phyloP scores from a whole-genome alignment of 2,329 filamentous ascomycete genomes.

The Lecanicillium sp. region DNA sequence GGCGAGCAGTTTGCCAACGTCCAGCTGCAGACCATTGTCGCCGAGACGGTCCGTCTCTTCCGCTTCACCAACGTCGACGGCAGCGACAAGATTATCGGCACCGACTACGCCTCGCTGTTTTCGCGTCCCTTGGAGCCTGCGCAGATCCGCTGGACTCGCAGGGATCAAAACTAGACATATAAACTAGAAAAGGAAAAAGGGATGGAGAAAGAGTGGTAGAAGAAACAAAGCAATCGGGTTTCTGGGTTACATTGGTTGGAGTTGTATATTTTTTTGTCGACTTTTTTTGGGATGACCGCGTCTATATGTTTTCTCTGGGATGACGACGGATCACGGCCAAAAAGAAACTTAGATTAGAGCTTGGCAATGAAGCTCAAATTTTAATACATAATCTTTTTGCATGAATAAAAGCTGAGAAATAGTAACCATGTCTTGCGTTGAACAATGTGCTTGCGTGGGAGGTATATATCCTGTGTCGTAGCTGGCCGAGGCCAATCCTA shows the following conservation, averaged over 20 bases:
- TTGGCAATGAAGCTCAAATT: neutral
- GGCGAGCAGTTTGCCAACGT: conserved; percentile 95
- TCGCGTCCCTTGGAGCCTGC: conserved; percentile 67
- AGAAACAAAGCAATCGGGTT: neutral
- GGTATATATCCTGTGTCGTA: too few relatives aligned
- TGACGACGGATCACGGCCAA: neutral
- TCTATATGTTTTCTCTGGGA: neutral
- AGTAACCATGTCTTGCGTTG: neutral
- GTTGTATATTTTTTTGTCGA: neutral
- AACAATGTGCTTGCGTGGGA: neutral
- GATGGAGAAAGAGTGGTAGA: neutral
- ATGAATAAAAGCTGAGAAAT: neutral
- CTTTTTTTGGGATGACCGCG: neutral
- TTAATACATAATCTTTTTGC: neutral
- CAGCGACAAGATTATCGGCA: conserved; percentile 60
- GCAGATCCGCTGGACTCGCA: conserved; percentile 68
- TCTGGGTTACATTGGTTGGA: too few relatives aligned
- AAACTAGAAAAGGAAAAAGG: conserved; percentile 3
- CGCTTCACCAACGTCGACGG: conserved; percentile 73
- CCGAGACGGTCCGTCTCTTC: conserved; percentile 69
- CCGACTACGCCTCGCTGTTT: conserved; percentile 66
- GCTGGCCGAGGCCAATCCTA: too few relatives aligned
- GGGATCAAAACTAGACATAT: conserved; percentile 34
- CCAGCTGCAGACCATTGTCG: conserved; percentile 81
- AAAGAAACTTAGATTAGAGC: neutral